Base-by-base conservation (phyloP, 805 yeast genomes). In the Starmera amethionina region DNA sequence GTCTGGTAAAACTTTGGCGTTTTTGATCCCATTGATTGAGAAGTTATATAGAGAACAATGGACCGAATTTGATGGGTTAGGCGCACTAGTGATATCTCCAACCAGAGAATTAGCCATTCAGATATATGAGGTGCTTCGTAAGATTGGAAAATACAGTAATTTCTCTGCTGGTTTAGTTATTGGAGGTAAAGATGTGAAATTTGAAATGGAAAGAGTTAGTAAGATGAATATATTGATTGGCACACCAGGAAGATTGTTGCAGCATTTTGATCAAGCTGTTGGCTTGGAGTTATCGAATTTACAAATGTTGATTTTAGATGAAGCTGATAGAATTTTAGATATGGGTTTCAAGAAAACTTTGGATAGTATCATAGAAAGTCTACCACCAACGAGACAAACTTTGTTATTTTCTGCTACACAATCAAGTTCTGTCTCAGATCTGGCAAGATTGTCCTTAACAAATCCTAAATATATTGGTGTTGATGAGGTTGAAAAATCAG, bases 321-420 rank as follows among this genome's bases (percentile, higher is more conserved):
- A 93, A 62, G 97, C 97, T 8, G 98, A 93, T 54, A 75, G 89
- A 51, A 68, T 89, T 33, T 64, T 90, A 34, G 97, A 89, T 56
- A 62, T 79, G 40, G 84, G 93, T 16, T 87, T 89, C 56, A 75
- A 77, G 36, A 67, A 67, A 33, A 87, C 87, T 29, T 73, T 85
- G 8, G 76, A 79, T 38, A 67, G 72, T 32, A 87, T 90, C 29
- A 65, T 90, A 28, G 68, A 77, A 32, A 62, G 72, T 40, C 65
- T 93, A 28, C 98, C 98, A 2, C 79, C 84, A 48, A 96, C 89
- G 61, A 77, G 96, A 56, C 75, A 97, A 52, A 88, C 95, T 0
- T 95, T 97, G 1, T 65, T 90, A 22, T 90, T 90, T 55, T 87
- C 96, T 1, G 98, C 98, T 2, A 93, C 99, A 0, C 78, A 93